Conservation (phyloP, 176 grass and related monocot genomes). For the Avena eriantha region DNA sequence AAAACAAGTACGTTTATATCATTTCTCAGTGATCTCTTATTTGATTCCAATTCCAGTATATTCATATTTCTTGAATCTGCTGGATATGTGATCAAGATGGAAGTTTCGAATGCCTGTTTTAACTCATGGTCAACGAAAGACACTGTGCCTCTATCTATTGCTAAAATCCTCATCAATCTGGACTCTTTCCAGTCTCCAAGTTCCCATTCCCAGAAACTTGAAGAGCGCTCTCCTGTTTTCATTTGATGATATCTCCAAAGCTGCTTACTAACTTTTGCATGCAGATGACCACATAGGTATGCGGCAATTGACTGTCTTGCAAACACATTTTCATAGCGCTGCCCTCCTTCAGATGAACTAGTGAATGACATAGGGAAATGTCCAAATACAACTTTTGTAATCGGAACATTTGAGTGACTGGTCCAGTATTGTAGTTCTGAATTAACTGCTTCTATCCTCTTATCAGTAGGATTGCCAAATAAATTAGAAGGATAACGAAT, state of each 20-base stretch:
- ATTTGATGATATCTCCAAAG: conserved; percentile 78
- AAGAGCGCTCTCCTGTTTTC: conserved; percentile 39
- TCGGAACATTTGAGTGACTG: conserved; percentile 46
- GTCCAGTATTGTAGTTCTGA: conserved; percentile 70
- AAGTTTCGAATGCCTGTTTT: conserved; percentile 52
- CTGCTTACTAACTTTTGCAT: conserved; percentile 71
- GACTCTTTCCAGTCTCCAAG: conserved; percentile 94
- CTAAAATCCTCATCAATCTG: conserved; percentile 83
- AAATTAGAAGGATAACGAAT: conserved; percentile 88
- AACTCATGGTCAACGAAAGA: conserved; percentile 72
- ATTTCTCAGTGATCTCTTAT: conserved; percentile 56
- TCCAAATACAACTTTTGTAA: conserved; percentile 79
- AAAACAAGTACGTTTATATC: conserved; percentile 94
- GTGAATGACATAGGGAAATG: conserved; percentile 93
- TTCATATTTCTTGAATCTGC: conserved; percentile 93
- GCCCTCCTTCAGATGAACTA: conserved; percentile 54
- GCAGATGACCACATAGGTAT: conserved; percentile 87
- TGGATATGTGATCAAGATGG: conserved; percentile 78
- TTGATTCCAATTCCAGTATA: conserved; percentile 51
- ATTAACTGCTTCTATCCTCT: conserved; percentile 61
- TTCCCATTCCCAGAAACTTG: conserved; percentile 96
- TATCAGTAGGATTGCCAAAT: conserved; percentile 82
- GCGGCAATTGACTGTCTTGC: conserved; percentile 64
- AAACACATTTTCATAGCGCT: conserved; percentile 72
- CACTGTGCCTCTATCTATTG: conserved; percentile 73